Base-by-base conservation (phyloP, 768 basidiomycete genomes). In the Leccinum aurantiacum region DNA sequence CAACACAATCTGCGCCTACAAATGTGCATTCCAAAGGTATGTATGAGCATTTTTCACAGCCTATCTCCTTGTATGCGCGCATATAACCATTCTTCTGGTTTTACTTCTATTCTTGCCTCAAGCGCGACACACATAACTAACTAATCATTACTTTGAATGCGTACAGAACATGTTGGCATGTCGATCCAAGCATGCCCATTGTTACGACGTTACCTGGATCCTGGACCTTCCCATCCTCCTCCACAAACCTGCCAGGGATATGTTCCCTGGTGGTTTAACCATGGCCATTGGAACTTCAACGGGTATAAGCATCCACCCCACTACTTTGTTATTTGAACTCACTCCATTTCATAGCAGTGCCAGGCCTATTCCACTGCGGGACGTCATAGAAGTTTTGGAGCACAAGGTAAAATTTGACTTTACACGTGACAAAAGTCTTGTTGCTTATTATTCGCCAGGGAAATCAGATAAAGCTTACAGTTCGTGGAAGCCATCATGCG, bases 131-230 rank as follows among this genome's bases (percentile, higher is more conserved):
- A 6, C 6, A 5, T 4, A 1, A 62, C 41, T 47, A 2, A 64
- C 35, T 5, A 4, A 57, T n/a, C 3, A 2, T 22, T 10, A 5
- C 33, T 53, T 47, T 14, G 33, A 50, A 52, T 47, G 9, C 58
- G 9, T 33, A 44, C 56, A 71, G 70, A 56, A 29, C 60, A 60
- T 19, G 50, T 47, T 13, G 59, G 63, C 10, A 56, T 22, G 2
- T 67, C 63, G 13, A 60, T 54, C n/a, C 68, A 68, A 54, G 60
- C 60, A 24, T 56, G 24, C 37, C 22, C 24, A 7, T 46, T n/a
- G n/a, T n/a, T n/a, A n/a, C n/a, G n/a, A n/a, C 35, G 37, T 15
- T 37, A 15, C 37, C 44, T 19, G n/a, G 3, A 13, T 25, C 59
- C n/a, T 35, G n/a, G n/a, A 13, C 35, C 59, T 35, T 54, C 58